Evolutionary conservation across 2,329 filamentous ascomycete species (phyloP).

Genomic region (Arachnopeziza araneosa): DNA sequence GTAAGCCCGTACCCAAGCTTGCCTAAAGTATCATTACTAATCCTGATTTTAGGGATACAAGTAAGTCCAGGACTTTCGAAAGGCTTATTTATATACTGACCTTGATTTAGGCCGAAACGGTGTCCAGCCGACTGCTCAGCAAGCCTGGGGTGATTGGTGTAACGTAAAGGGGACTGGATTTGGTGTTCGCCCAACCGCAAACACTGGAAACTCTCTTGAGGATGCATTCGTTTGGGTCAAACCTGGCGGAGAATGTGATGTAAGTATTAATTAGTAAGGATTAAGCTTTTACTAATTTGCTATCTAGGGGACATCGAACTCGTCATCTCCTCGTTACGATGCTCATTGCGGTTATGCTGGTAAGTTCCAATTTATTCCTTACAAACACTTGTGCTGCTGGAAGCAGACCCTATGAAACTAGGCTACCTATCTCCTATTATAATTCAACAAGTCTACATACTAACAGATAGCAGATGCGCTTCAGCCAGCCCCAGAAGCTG

Average conservation of each 20-base stretch:
- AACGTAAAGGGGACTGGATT: constrained; percentile 60
- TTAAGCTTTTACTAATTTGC: neutral
- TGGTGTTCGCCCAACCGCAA: constrained; percentile 55
- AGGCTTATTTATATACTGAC: neutral
- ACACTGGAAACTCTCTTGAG: constrained; percentile 51
- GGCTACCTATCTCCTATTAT: no score
- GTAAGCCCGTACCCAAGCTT: constrained; percentile 25
- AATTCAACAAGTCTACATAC: neutral
- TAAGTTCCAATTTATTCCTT: neutral
- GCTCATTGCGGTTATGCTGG: constrained; percentile 41
- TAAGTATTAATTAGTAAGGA: constrained; percentile 1
- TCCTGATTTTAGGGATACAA: neutral
- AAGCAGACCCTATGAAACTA: no score
- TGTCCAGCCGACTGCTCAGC: constrained; percentile 51
- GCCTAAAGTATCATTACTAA: constrained; percentile 1
- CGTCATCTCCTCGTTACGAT: constrained; percentile 42
- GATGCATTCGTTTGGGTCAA: constrained; percentile 70
- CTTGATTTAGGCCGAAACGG: constrained; percentile 47
- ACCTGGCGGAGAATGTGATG: constrained; percentile 50
- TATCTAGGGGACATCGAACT: constrained; percentile 34
- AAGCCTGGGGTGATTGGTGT: constrained; percentile 62
- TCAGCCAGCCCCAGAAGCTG: constrained; percentile 63
- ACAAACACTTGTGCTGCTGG: no score
- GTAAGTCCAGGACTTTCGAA: neutral
- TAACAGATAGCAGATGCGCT: constrained; percentile 38